Base-by-base conservation (phyloP, 1,284 basidiomycete genomes). In the Peniophora sp. region DNA sequence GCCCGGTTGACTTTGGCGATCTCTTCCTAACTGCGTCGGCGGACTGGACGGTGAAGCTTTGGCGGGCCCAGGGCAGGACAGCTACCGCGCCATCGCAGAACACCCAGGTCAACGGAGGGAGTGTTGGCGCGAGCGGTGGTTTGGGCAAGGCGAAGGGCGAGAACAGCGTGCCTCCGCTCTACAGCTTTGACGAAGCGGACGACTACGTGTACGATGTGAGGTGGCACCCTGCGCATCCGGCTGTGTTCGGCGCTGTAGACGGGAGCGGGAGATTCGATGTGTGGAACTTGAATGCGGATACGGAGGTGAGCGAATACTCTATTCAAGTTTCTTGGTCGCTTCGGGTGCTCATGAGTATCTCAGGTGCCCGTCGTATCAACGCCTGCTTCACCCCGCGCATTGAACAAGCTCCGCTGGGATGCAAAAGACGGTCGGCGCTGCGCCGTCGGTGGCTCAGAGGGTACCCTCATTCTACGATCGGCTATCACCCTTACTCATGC, bases 141-240 rank as follows among this genome's bases (percentile, higher is more conserved):
- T 5, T 20, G 37, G 70, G 73, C 23, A 77, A 83, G 53, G 67
- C 68, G 6, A 32, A 32, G 27, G 27, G 27, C 5, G 27, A 32
- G 27, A 32, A 32, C 12, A 32, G 12, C 12, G 75, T 93, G 20
- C 50, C 78, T 1, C 91, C 95, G 1, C 59, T 97, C 17, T 88
- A 94, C 65, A 92, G 89, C 42, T 97, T 97, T 60, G 95, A 99
- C 59, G 95, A 97, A 67, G 87, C 92, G 11, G 92, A 93, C 64
- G 96, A 99, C 65, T 98, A 98, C 64, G 92, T 99, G n/a, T 98
- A 97, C 68, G 96, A 98, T 68, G 94, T 94, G 47, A 88, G 86
- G 63, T 99, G 97, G 97, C 95, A 98, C 65, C 93, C 95, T 1
- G 74, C 81, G 23, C 95, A 99, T 66, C 97, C 97, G 3, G 92